A percentile compares a stretch with the other conserved stretches of the same genome.
Evolutionary conservation across 2,329 filamentous ascomycete species (phyloP).

Genomic region (Tricladium varicosporioides): DNA sequence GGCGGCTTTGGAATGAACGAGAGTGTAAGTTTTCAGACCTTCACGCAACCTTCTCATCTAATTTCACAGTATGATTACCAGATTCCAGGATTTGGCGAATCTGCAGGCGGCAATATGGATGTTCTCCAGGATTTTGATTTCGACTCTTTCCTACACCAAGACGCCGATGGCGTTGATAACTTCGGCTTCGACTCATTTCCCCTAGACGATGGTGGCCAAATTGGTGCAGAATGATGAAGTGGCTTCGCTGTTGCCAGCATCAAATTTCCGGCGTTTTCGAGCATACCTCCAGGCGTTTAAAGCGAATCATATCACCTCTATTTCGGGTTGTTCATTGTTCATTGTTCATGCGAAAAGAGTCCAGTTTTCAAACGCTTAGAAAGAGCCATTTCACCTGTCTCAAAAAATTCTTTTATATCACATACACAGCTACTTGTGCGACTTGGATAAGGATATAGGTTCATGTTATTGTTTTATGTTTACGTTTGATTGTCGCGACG

Average conservation of each 20-base stretch:
- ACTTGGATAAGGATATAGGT: conserved; percentile 27
- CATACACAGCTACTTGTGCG: conserved; percentile 25
- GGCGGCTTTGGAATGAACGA: not conserved
- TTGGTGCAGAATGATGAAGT: conserved; percentile 50
- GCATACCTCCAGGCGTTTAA: conserved; percentile 34
- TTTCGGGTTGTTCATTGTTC: conserved; percentile 27
- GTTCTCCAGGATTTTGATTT: conserved; percentile 68
- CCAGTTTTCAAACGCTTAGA: conserved; percentile 28
- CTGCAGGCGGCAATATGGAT: conserved; percentile 47
- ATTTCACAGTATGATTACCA: conserved; percentile 27
- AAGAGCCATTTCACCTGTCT: conserved; percentile 25
- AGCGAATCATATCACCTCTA: conserved; percentile 32
- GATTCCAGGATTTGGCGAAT: conserved; percentile 51
- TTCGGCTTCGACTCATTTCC: conserved; percentile 58
- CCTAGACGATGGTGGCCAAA: conserved; percentile 54
- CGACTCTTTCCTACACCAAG: conserved; percentile 64
- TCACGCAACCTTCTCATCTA: not conserved
- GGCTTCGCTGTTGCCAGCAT: conserved; percentile 20
- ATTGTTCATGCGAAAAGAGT: conserved; percentile 34
- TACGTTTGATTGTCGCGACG: conserved; percentile 28
- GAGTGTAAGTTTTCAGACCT: conserved; percentile 13
- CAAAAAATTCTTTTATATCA: conserved; percentile 29
- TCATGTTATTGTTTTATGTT: conserved; percentile 27
- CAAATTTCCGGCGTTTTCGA: conserved; percentile 33
- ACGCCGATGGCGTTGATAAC: conserved; percentile 43